Evolutionary conservation across 1,284 basidiomycete species (phyloP).

Genomic region (Vanrija pseudolonga): DNA sequence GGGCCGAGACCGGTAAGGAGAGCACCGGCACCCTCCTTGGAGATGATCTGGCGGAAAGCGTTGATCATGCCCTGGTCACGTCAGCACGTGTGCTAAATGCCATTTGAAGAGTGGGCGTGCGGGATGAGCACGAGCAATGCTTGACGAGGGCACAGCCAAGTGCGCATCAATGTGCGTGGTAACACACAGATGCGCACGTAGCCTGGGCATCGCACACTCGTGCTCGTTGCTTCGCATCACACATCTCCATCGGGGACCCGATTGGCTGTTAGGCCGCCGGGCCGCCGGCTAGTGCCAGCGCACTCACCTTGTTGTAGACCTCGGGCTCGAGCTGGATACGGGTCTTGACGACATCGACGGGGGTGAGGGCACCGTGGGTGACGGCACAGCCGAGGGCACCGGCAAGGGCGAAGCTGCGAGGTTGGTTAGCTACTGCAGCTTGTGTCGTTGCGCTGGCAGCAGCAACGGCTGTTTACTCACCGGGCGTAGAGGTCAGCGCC

Average conservation of each 20-base stretch:
- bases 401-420: conserved; percentile 60
- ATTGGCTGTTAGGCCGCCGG: not conserved
- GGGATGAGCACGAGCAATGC: too few species aligned
- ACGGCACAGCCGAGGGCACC: conserved; percentile 88
- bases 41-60: conserved; percentile 69
- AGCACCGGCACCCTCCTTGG: conserved; percentile 76
- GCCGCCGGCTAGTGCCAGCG: not conserved
- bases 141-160: too few species aligned
- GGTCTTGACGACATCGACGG: conserved; percentile 93
- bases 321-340: conserved; percentile 84
- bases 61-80: conserved; percentile 66
- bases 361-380: conserved; percentile 90
- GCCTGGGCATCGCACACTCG: not conserved
- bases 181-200: too few species aligned
- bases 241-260: too few species aligned
- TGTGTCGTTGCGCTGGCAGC: not conserved
- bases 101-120: too few species aligned
- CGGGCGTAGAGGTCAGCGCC: conserved; percentile 53
- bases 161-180: too few species aligned
- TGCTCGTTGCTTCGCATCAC: too few species aligned
- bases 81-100: conserved; percentile 44
- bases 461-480: conserved; percentile 31
- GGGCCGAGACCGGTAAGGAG: conserved; percentile 93
- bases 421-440: not conserved
- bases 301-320: conserved; percentile 55